Conservation (phyloP, 495 filamentous ascomycete species). For the Cercophora sp. region DNA sequence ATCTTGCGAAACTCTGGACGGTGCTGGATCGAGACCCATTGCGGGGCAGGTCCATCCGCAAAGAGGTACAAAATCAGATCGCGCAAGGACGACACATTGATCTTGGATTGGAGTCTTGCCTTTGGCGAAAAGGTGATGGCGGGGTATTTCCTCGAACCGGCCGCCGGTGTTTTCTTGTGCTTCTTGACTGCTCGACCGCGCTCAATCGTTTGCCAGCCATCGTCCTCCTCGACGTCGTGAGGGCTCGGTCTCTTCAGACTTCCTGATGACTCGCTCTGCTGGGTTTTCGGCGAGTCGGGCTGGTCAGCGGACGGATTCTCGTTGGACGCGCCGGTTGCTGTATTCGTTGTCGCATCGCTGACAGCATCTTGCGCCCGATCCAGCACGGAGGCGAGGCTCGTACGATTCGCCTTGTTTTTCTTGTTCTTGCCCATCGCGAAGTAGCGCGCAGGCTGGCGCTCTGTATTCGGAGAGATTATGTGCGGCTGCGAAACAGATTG, state of each 20-base stretch:
- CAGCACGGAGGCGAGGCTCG: not conserved
- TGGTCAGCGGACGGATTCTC: conserved; percentile 2
- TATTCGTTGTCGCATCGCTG: not conserved
- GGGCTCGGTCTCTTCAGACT: conserved; percentile 40
- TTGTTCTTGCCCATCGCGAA: conserved; percentile 28
- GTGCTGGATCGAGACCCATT: conserved; percentile 81
- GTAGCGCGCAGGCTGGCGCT: too few species aligned
- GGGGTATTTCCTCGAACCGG: conserved; percentile 63
- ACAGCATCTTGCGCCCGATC: too few species aligned
- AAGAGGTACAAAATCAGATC: conserved; percentile 82
- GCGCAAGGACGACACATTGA: conserved; percentile 77
- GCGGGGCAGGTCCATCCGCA: conserved; percentile 75
- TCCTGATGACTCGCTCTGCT: conserved; percentile 16
- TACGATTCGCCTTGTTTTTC: conserved; percentile 16
- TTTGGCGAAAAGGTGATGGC: conserved; percentile 64
- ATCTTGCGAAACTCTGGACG: conserved; percentile 73
- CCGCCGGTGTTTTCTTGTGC: conserved; percentile 54
- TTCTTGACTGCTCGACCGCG: conserved; percentile 47
- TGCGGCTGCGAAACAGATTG: too few species aligned
- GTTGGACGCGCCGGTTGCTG: not conserved
- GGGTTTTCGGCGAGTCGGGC: conserved; percentile 13
- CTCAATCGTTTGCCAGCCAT: conserved; percentile 51
- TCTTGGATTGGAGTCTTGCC: conserved; percentile 62
- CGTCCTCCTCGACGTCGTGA: conserved; percentile 35
- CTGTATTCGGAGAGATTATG: too few species aligned